phyloP scores from a whole-genome alignment of 495 filamentous ascomycete genomes.

The Penicillium mononematosum region DNA sequence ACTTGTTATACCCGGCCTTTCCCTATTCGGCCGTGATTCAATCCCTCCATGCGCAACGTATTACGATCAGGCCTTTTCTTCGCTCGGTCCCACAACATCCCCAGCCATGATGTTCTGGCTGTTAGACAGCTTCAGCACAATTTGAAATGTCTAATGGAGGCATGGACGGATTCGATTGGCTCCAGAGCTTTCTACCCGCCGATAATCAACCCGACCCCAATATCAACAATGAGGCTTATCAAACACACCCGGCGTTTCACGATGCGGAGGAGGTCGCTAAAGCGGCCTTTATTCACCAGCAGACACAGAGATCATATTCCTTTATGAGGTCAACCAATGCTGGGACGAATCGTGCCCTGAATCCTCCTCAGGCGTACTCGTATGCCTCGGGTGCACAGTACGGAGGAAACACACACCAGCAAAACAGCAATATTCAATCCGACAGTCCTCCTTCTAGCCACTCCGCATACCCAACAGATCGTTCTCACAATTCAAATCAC shows the following conservation, averaged over 20 bases:
- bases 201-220: neutral
- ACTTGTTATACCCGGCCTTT: neutral
- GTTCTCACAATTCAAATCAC: neutral
- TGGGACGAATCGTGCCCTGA: neutral
- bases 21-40: neutral
- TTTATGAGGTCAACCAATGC: neutral
- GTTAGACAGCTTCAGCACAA: no score
- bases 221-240: neutral
- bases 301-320: neutral
- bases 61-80: neutral
- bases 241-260: conserved; percentile 4
- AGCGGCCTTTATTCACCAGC: conserved; percentile 1
- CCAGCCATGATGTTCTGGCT: neutral
- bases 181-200: neutral
- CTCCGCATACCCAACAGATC: neutral
- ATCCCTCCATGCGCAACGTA: neutral
- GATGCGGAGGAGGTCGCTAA: conserved; percentile 11
- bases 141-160: neutral
- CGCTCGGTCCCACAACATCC: neutral
- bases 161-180: conserved; percentile 11
- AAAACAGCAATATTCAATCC: neutral
- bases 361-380: neutral
- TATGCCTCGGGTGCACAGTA: neutral
- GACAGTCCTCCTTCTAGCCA: neutral
- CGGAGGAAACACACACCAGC: neutral